These are phyloP conservation scores for Porphyrellus sp. DNA, from an alignment of 1,284 basidiomycete genomes.

Conservation along the genomic window DNA sequence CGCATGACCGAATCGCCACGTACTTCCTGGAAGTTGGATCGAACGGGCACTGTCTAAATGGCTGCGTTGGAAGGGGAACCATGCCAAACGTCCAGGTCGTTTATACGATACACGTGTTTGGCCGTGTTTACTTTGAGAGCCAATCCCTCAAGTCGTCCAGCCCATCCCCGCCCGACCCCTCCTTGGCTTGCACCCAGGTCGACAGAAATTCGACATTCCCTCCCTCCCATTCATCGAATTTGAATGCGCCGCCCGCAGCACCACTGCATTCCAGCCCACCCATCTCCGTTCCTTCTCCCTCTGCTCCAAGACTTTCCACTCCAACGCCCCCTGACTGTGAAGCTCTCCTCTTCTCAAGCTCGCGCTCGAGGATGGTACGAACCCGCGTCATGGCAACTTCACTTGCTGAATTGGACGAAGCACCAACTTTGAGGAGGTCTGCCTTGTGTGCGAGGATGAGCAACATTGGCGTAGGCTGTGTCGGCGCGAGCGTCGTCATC, in stretches of 20 bases:
- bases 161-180: constrained; percentile 37
- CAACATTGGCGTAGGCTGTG: constrained; percentile 55
- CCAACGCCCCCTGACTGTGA: constrained; percentile 62
- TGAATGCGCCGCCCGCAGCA: constrained; percentile 49
- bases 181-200: constrained; percentile 45
- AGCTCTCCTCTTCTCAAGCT: constrained; percentile 68
- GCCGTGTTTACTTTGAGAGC: constrained; percentile 40
- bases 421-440: constrained; percentile 59
- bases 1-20: constrained; percentile 74
- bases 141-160: constrained; percentile 48
- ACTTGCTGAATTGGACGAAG: constrained; percentile 42
- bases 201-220: constrained; percentile 66
- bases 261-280: constrained; percentile 63
- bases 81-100: not conserved
- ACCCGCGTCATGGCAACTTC: constrained; percentile 66
- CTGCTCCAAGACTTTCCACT: constrained; percentile 67
- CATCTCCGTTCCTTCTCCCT: constrained; percentile 55
- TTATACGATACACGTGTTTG: constrained; percentile 27
- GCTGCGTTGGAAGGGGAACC: constrained; percentile 45
- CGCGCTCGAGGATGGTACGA: constrained; percentile 71
- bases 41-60: constrained; percentile 76
- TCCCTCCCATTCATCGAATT: constrained; percentile 76
- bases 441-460: constrained; percentile 72
- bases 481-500: constrained; percentile 68
- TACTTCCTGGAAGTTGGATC: constrained; percentile 41